These are phyloP conservation scores for Pyricularia pennisetigena DNA, from an alignment of 2,329 filamentous ascomycete genomes.

Conservation along the genomic window DNA sequence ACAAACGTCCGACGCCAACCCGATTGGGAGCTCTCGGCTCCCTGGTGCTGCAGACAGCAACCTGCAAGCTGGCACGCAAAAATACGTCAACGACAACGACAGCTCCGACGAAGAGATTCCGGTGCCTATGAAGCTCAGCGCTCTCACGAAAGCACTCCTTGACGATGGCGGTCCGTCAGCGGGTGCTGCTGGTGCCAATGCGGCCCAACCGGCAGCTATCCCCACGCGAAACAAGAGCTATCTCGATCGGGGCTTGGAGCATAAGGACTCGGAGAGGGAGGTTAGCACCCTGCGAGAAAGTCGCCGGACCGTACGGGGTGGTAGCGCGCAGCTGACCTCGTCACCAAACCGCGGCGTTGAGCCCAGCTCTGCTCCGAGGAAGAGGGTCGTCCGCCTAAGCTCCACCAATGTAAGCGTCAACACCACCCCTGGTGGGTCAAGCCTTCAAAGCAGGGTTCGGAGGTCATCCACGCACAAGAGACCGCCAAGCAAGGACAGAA, in stretches of 20 bases:
- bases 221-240: constrained; percentile 42
- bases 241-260: constrained; percentile 32
- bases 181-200: constrained; percentile 18
- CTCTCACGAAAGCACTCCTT: constrained; percentile 79
- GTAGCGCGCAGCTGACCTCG: constrained; percentile 31
- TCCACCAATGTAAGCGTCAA: constrained; percentile 7
- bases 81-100: constrained; percentile 53
- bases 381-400: constrained; percentile 48
- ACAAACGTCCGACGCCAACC: constrained; percentile 30
- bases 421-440: constrained; percentile 27
- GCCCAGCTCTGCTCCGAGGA: constrained; percentile 39
- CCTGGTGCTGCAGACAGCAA: not conserved
- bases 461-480: constrained; percentile 27
- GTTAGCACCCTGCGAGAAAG: constrained; percentile 15
- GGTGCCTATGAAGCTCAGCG: constrained; percentile 87
- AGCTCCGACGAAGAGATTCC: constrained; percentile 93
- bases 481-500: constrained; percentile 16
- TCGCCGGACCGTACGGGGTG: constrained; percentile 34
- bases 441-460: constrained; percentile 33
- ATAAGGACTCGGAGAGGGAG: constrained; percentile 18
- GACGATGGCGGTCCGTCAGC: constrained; percentile 45
- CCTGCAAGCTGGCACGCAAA: constrained; percentile 27
- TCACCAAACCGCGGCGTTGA: constrained; percentile 39
- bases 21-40: constrained; percentile 8
- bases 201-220: constrained; percentile 22